Base-by-base conservation (phyloP, 257 asterid genomes). In the Solanum rostratum region DNA sequence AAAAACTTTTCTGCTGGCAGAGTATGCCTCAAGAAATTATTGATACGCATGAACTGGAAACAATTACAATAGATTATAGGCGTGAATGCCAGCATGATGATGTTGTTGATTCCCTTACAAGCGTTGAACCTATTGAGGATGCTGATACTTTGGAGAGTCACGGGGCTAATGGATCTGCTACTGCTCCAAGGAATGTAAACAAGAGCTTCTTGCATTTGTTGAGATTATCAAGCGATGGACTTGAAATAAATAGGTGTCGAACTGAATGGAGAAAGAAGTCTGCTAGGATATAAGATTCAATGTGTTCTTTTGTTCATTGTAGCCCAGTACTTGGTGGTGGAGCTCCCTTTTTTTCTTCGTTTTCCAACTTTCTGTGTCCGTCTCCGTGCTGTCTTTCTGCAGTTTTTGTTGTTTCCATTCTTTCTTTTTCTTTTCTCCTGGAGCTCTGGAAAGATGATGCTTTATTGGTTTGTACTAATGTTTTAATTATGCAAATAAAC, bases 21-120 rank as follows among this genome's bases (percentile, higher is more conserved):
- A 96, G 99, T 86, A 90, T 95, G 86, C 98, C 99, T 85, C 94
- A 91, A 87, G 97, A 95, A 86, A 93, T 92, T 87, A 90, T 96
- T 54, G 88, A 96, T 81, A 88, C 89, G 49, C 93, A 96, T 22
- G 99, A 96, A 89, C 93, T 95, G 85, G 91, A 92, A 91, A 90
- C 93, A 1, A 93, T 96, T 49, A 96, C 99, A 6, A 80, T 96
- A 89, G 98, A 96, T 85, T 96, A 92, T 89, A 92, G 98, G 85
- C 99, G 98, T 5, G 98, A 96, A 86, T 96, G 99, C 88, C 97
- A 92, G 90, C 97, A 92, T 0, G 92, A 93, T 81, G 99, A 95
- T 62, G 87, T 90, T 15, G 99, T 96, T 4, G 98, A 96, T 88
- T 96, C 99, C 59, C 97, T 96, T 73, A 91, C 99, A n/a, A 91